phyloP scores from a whole-genome alignment of 352 stramenopile species.

The Phytophthora pinifolia region DNA sequence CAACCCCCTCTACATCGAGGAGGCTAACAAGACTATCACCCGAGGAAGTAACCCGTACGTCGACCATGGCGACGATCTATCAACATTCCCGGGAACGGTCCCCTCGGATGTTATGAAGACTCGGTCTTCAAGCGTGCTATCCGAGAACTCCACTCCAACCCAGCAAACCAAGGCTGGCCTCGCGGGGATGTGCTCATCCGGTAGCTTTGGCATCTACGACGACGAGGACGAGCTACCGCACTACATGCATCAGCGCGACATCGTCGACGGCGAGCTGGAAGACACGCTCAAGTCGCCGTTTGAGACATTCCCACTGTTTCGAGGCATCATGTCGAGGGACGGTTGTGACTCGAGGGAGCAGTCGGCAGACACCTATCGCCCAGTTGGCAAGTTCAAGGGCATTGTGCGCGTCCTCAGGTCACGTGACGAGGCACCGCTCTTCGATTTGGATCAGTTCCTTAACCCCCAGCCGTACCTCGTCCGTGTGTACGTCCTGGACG shows the following conservation, averaged over 20 bases:
- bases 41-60: constrained; percentile 65
- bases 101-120: constrained; percentile 20
- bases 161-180: constrained; percentile 12
- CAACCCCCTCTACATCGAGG: constrained; percentile 58
- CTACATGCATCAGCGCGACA: constrained; percentile 65
- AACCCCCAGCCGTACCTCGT: constrained; percentile 80
- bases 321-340: constrained; percentile 43
- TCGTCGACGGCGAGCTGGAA: constrained; percentile 61
- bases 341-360: constrained; percentile 34
- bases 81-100: constrained; percentile 54
- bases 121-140: constrained; percentile 7
- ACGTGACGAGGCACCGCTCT: constrained; percentile 65
- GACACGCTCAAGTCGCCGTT: constrained; percentile 76
- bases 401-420: constrained; percentile 81
- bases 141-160: constrained; percentile 6
- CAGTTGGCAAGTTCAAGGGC: constrained; percentile 89
- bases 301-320: constrained; percentile 77
- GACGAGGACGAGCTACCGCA: constrained; percentile 64
- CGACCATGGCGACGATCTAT: constrained; percentile 54
- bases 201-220: constrained; percentile 38
- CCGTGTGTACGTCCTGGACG: constrained; percentile 87
- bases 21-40: constrained; percentile 28
- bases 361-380: constrained; percentile 37
- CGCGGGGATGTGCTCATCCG: constrained; percentile 20
- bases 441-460: constrained; percentile 76